These are phyloP conservation scores for Mrakia gelida DNA, from an alignment of 768 basidiomycete species.

Conservation along the genomic window DNA sequence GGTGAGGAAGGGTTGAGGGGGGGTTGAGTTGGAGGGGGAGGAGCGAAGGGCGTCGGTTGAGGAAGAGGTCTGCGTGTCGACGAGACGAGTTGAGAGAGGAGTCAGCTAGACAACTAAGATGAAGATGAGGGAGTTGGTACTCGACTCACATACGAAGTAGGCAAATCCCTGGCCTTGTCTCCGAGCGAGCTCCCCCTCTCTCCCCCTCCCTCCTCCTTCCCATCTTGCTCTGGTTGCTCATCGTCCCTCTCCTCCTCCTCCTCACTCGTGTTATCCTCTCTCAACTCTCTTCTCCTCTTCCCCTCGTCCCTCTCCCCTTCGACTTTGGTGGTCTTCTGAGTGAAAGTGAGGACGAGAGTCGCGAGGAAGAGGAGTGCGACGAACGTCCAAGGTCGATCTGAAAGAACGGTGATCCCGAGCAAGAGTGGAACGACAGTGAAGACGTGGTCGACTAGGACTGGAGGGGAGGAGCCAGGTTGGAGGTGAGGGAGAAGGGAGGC, in stretches of 20 bases:
- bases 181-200: not conserved
- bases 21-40: constrained; percentile 2
- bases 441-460: constrained; percentile 52
- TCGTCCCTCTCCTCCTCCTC: constrained; percentile 1
- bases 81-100: constrained; percentile 33
- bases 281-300: not conserved
- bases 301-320: constrained; percentile 15
- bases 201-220: not conserved
- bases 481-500: constrained; percentile 55
- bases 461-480: constrained; percentile 39
- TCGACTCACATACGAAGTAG: not conserved
- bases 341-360: constrained; percentile 47
- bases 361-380: constrained; percentile 51
- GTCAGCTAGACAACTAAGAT: constrained; percentile 34
- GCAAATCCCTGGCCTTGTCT: not conserved
- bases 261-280: constrained; percentile 10
- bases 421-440: constrained; percentile 72
- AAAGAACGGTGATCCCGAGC: constrained; percentile 72
- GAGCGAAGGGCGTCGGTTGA: not conserved
- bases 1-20: constrained; percentile 60
- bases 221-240: not conserved
- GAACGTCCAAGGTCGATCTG: constrained; percentile 56
- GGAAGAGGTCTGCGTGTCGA: constrained; percentile 36
- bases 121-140: constrained; percentile 33
- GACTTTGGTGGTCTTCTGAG: constrained; percentile 48